Evolutionary conservation across 1,284 basidiomycete species (phyloP).

Genomic region (Ustilago lituana): DNA sequence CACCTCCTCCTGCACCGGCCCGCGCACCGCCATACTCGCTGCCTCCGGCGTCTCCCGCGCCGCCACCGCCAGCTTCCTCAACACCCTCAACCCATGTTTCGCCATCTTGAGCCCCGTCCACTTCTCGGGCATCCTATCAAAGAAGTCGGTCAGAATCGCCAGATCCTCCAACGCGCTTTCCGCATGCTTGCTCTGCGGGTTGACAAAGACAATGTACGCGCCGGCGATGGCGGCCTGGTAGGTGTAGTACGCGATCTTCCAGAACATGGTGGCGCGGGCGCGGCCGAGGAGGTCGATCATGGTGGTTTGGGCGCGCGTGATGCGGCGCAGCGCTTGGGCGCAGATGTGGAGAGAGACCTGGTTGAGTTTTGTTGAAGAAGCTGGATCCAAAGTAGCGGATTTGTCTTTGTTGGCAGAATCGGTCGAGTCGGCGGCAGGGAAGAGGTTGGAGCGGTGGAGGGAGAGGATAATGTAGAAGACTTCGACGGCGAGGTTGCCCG

Average conservation of each 20-base stretch:
- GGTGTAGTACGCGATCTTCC: conserved; percentile 46
- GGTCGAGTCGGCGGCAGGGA: conserved; percentile 5
- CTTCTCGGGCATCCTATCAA: conserved; percentile 37
- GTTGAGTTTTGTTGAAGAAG: no score
- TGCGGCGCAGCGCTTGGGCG: conserved; percentile 31
- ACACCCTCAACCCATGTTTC: conserved; percentile 35
- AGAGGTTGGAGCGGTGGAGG: conserved; percentile 36
- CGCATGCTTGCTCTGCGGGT: conserved; percentile 40
- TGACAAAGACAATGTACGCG: conserved; percentile 36
- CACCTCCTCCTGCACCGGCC: background rate
- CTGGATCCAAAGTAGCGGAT: no score
- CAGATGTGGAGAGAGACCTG: conserved; percentile 35
- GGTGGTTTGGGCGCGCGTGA: conserved; percentile 34
- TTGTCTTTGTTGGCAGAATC: background rate
- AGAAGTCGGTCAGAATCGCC: conserved; percentile 35
- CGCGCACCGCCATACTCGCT: conserved; percentile 24
- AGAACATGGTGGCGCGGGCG: conserved; percentile 39
- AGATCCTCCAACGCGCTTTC: conserved; percentile 34
- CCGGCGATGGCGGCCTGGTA: conserved; percentile 45
- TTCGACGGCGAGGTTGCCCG: conserved; percentile 35
- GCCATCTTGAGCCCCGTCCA: conserved; percentile 45
- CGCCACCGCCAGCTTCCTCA: conserved; percentile 39
- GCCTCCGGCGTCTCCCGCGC: conserved; percentile 37
- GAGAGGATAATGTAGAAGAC: conserved; percentile 37
- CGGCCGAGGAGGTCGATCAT: conserved; percentile 37